Evolutionary conservation across 2,329 filamentous ascomycete species (phyloP).

Genomic region (Botrytis hyacinthi): DNA sequence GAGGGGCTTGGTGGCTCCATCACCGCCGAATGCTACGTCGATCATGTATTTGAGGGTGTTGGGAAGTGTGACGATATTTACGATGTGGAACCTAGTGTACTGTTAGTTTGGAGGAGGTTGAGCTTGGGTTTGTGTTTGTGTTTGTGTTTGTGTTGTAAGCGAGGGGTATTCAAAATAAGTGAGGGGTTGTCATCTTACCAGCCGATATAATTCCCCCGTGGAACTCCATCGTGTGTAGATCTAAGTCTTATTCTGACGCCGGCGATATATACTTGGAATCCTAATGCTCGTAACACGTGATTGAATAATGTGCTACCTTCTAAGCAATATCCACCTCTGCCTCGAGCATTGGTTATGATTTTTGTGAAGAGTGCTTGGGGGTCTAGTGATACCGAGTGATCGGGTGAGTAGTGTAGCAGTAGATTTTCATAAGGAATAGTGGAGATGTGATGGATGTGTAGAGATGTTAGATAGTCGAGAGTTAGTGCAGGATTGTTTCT

Average conservation of each 20-base stretch:
- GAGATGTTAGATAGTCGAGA: constrained; percentile 29
- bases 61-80: constrained; percentile 57
- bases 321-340: constrained; percentile 60
- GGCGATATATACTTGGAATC: constrained; percentile 53
- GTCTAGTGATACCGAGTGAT: constrained; percentile 28
- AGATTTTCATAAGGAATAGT: constrained; percentile 35
- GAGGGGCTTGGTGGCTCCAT: constrained; percentile 57
- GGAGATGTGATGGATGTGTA: constrained; percentile 32
- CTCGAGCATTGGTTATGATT: constrained; percentile 32
- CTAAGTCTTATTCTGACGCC: constrained; percentile 42
- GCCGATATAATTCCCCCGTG: constrained; percentile 31
- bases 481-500: constrained; percentile 24
- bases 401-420: constrained; percentile 32
- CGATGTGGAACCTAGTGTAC: constrained; percentile 51
- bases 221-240: constrained; percentile 27
- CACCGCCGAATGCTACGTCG: constrained; percentile 65
- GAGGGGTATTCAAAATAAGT: neutral
- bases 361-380: constrained; percentile 34
- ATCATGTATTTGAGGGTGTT: constrained; percentile 48
- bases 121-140: neutral
- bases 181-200: constrained; percentile 27
- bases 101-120: neutral
- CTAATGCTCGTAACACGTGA: constrained; percentile 50
- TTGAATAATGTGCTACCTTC: constrained; percentile 56
- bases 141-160: neutral